phyloP scores from a whole-genome alignment of 352 stramenopile species.

The Phytophthora niederhauseri region DNA sequence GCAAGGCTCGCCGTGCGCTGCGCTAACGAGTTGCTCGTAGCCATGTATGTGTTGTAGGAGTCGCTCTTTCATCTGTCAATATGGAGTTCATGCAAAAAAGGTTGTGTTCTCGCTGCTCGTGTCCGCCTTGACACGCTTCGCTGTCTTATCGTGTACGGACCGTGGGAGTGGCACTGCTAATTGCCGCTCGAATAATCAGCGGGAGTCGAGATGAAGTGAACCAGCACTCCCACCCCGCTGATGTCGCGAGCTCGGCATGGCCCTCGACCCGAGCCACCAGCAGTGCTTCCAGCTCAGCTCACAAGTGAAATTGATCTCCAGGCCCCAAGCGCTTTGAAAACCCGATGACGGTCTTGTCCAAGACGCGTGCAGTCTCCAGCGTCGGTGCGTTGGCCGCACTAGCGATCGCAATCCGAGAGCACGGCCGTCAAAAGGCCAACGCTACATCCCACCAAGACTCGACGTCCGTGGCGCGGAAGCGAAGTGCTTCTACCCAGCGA shows the following conservation, averaged over 20 bases:
- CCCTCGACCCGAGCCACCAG: not conserved
- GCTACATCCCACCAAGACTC: constrained; percentile 44
- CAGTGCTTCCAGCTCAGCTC: constrained; percentile 1
- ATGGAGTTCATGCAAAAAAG: not conserved
- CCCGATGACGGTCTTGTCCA: constrained; percentile 24
- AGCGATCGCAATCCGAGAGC: constrained; percentile 65
- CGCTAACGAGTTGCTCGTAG: constrained; percentile 13
- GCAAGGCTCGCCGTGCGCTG: constrained; percentile 27
- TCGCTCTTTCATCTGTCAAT: not conserved
- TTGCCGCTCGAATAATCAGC: not conserved
- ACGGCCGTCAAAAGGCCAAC: constrained; percentile 49
- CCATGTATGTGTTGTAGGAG: not conserved
- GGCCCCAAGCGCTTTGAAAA: not conserved
- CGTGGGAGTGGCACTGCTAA: not conserved
- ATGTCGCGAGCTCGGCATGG: not conserved
- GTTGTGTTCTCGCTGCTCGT: no score
- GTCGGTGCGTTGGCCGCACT: constrained; percentile 40
- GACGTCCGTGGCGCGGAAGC: constrained; percentile 64
- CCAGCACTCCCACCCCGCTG: not conserved
- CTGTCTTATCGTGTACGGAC: not conserved
- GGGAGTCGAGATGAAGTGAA: not conserved
- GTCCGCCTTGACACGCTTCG: not conserved
- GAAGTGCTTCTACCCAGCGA: constrained; percentile 37
- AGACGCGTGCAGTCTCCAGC: constrained; percentile 15
- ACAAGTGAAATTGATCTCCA: constrained; percentile 19